Percentiles rank a stretch among this genome's conserved stretches.
These are phyloP conservation scores for Hyaloscypha variabilis DNA, from an alignment of 495 filamentous ascomycete genomes.

Conservation along the genomic window DNA sequence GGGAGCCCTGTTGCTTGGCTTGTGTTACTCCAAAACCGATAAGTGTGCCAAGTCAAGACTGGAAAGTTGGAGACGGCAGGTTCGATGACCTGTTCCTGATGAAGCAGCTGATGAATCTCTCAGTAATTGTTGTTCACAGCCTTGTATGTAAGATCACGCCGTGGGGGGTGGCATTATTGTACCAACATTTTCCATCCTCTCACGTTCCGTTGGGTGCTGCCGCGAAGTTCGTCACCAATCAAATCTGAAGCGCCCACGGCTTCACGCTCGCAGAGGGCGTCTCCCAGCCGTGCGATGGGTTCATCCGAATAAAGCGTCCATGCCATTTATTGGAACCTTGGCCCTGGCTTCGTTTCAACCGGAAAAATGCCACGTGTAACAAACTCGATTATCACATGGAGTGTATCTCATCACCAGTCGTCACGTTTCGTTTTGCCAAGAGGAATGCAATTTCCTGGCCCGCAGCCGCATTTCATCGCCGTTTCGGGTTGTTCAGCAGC, in stretches of 20 bases:
- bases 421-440: neutral
- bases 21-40: neutral
- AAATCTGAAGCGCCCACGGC: neutral
- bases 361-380: neutral
- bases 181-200: neutral
- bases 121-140: neutral
- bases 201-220: neutral
- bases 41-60: neutral
- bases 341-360: neutral
- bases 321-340: too few species aligned
- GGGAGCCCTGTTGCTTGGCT: neutral
- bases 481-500: neutral
- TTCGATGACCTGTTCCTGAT: neutral
- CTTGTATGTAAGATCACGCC: neutral
- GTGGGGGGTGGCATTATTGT: neutral
- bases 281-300: neutral
- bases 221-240: neutral
- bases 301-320: neutral
- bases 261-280: neutral
- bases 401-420: neutral
- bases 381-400: neutral
- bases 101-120: constrained; percentile 1
- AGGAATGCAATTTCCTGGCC: neutral
- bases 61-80: neutral
- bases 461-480: neutral